Evolutionary conservation across 345 rosid genomes (phyloP).

Genomic region (Eutrema heterophyllum): DNA sequence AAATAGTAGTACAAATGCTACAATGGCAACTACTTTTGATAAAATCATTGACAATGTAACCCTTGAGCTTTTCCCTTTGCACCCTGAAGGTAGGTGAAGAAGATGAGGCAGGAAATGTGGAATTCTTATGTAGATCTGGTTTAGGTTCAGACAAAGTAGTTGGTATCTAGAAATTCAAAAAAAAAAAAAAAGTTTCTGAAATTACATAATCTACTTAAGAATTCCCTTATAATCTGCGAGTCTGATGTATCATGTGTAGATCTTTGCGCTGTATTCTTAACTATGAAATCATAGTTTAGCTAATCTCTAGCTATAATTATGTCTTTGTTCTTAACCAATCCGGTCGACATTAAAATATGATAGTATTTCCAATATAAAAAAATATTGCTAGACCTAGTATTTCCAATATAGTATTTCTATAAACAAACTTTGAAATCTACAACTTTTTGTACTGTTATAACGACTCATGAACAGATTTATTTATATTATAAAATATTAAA

Average conservation of each 20-base stretch:
- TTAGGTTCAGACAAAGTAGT: conserved; percentile 13
- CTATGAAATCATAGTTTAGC: conserved; percentile 1
- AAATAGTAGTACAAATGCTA: conserved; percentile 35
- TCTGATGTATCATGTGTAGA: conserved; percentile 10
- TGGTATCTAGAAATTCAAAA: conserved; percentile 3
- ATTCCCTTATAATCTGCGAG: conserved; percentile 24
- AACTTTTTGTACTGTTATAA: background rate
- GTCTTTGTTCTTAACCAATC: background rate
- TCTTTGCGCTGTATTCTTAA: conserved; percentile 1
- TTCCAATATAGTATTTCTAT: background rate
- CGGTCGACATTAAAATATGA: background rate
- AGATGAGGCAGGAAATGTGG: conserved; percentile 17
- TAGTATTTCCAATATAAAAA: background rate
- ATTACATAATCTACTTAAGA: conserved; percentile 27
- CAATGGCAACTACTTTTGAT: conserved; percentile 11
- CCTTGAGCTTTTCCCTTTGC: conserved; percentile 94
- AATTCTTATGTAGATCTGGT: conserved; percentile 33
- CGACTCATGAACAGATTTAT: conserved; percentile 3
- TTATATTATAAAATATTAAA: background rate
- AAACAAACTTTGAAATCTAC: background rate
- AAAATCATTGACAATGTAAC: conserved; percentile 47
- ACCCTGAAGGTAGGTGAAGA: conserved; percentile 75
- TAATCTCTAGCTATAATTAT: background rate
- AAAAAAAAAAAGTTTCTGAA: background rate
- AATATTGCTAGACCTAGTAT: background rate